Evolutionary conservation across 176 grass and related monocot genomes (phyloP).

Genomic region (Bolboschoenus planiculmis): DNA sequence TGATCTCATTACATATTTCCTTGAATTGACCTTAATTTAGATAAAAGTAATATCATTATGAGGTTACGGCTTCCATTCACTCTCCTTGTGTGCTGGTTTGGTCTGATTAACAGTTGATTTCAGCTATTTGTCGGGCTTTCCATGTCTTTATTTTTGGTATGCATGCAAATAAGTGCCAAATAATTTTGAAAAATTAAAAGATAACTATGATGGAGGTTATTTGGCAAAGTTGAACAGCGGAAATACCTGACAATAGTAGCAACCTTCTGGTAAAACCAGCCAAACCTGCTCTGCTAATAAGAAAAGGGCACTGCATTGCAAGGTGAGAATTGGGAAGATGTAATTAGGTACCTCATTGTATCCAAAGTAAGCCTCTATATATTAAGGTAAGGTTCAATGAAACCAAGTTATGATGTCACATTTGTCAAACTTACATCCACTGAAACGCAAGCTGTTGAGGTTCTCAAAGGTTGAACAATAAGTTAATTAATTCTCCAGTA

Average conservation of each 20-base stretch:
- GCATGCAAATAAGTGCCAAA: too few species aligned
- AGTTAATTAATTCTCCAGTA: not conserved
- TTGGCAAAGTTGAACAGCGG: too few species aligned
- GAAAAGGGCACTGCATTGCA: too few species aligned
- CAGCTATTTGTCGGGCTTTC: too few species aligned
- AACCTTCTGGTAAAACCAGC: too few species aligned
- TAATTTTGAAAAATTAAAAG: too few species aligned
- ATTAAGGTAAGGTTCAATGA: not conserved
- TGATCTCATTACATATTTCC: not conserved
- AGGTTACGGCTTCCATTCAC: not conserved
- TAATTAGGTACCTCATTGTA: not conserved
- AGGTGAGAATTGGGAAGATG: not conserved
- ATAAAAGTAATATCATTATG: not conserved
- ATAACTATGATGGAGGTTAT: too few species aligned
- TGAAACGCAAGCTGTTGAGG: not conserved
- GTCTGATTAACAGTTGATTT: too few species aligned
- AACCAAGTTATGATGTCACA: not conserved
- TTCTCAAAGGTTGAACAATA: slow-evolving; percentile 5
- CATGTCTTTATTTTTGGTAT: too few species aligned
- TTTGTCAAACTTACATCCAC: not conserved
- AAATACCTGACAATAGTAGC: too few species aligned
- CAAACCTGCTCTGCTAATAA: too few species aligned
- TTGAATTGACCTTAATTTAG: not conserved
- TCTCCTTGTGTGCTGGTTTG: not conserved
- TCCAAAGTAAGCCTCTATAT: not conserved